Base-by-base conservation (phyloP, 371 early-diverging fungal genomes). In the Mucor mucedo region DNA sequence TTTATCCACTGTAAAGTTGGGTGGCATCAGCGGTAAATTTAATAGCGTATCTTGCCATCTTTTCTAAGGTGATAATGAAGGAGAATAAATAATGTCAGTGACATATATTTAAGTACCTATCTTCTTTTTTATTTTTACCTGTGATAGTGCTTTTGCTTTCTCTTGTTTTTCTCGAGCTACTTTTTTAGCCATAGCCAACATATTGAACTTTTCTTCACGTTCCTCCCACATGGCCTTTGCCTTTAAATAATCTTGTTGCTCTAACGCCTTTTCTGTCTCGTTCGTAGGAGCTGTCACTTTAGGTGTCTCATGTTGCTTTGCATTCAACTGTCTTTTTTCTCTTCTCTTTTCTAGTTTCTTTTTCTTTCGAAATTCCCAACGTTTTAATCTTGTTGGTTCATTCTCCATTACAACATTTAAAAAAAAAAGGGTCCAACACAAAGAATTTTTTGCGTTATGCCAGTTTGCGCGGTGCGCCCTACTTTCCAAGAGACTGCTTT, bases 181-280 rank as follows among this genome's bases (percentile, higher is more conserved):
- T 29, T 52, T 44, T n/a, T 66, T 57, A 2, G 69, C 69, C 1
- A 58, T 2, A 39, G 66, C 62, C 30, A 72, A 58, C 0, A 62
- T 5, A 14, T 55, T 60, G 42, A 56, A 44, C 16, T 54, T 54
- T 10, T 49, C 32, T 53, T 69, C 69, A 5, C 56, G 50, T 14
- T 59, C 61, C 56, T 72, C 73, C 73, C 69, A 72, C 30, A 53
- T 39, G 8, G 52, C 54, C 39, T 69, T 62, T 48, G 65, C 63
- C 33, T 45, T 52, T 21, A 62, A 47, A 38, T 72, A 69, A 5
- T 59, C 39, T 38, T 45, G 40, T 16, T 59, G 33, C n/a, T 59
- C 60, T 13, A 27, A 55, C 3, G 16, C 16, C 32, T 33, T 33
- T 21, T 48, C 44, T 29, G 53, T 35, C 47, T 16, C 27, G 21